Evolutionary conservation across 140 eudicot genomes (phyloP), one percentile per base, ranked within the genome.

Genomic region (Ambrosia hybrid): DNA sequence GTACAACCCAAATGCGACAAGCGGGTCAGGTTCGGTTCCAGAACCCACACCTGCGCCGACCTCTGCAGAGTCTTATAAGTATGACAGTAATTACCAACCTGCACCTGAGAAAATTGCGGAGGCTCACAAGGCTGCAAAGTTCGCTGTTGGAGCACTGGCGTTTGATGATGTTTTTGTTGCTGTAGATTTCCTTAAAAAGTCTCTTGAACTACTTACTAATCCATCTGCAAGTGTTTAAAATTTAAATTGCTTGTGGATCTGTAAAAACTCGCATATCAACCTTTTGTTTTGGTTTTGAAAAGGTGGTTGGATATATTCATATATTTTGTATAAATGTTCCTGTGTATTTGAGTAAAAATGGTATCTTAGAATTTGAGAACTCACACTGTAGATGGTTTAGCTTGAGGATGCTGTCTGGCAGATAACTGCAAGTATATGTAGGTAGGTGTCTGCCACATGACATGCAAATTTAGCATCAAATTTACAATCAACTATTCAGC

Each of bases 81-180:
- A 93, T 67, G 96, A 93, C 76, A 85, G 95, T 78, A 90, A 78
- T 82, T 92, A 92, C 81, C 95, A 92, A 74, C 95, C 93, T 36
- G 45, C 93, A 34, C 86, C 93, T 48, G 98, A 92, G 80, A 89
- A 92, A 67, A 89, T 92, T 68, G 92, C 95, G 0, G 98, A 89
- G 72, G 98, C 96, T 15, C 98, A 92, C 74, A 92, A 92, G 84
- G 96, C 96, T 11, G 98, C 98, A 0, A 89, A 88, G 73, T 92
- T 92, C 84, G 98, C 98, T 12, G 98, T 89, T 56, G 98, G 96
- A 61, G 96, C 96, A 1, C 78, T 92, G 81, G 98, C 98, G 36
- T 92, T 89, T 82, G 96, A 92, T 81, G 98, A 92, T 53, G 98
- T 92, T 48, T 77, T 83, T 16, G 81, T 80, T 78, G 98, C 98